Percentiles rank a stretch among this genome's conserved stretches.
Conservation (phyloP, 2,329 filamentous ascomycete species). For the Neofusicoccum ribis region DNA sequence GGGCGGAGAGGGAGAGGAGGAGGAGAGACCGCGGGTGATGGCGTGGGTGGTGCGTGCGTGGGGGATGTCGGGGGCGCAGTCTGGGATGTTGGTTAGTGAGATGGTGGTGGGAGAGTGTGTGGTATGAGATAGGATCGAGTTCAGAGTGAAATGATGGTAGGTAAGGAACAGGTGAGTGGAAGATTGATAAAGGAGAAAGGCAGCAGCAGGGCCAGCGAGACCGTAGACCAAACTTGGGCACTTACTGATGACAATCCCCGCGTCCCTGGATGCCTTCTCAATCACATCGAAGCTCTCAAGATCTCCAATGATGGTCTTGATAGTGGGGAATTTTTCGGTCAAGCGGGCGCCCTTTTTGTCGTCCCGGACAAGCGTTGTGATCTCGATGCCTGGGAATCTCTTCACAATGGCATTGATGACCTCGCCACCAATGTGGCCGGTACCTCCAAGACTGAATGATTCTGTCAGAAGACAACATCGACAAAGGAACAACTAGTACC, state of each 20-base stretch:
- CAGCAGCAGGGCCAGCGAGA: neutral
- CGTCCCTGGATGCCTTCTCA: neutral
- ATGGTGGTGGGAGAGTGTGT: neutral
- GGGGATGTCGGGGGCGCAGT: neutral
- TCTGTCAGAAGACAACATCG: neutral
- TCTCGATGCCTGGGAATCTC: neutral
- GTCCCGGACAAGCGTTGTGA: neutral
- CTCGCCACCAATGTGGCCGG: constrained; percentile 10
- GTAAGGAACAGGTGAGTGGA: neutral
- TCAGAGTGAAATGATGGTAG: neutral
- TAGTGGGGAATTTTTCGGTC: neutral
- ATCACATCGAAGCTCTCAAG: constrained; percentile 6
- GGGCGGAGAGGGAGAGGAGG: neutral
- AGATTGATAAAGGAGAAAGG: constrained; percentile 2
- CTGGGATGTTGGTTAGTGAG: neutral
- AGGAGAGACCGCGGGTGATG: neutral
- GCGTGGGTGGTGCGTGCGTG: neutral
- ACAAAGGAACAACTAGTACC: neutral
- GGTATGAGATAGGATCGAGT: neutral
- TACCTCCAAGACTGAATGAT: neutral
- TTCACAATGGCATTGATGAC: neutral
- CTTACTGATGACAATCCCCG: constrained; percentile 25
- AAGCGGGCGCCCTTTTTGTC: neutral
- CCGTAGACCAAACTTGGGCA: neutral
- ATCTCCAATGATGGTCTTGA: constrained; percentile 4